Evolutionary conservation across 495 filamentous ascomycete genomes (phyloP), one percentile per base, ranked within the genome.

Genomic region (Penicillium soppii): DNA sequence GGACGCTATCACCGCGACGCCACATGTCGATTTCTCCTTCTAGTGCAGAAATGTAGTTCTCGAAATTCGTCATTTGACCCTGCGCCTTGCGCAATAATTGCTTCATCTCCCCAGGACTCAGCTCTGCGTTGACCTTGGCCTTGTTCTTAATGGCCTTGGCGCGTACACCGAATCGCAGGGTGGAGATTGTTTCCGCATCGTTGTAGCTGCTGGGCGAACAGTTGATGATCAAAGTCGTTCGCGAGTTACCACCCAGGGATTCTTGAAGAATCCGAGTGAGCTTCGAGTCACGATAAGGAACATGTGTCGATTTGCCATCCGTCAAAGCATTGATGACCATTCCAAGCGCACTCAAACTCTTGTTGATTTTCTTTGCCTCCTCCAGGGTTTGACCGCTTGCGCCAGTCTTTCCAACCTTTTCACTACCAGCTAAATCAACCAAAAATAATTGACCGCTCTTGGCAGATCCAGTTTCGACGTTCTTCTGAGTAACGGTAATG

Each of bases 91-190:
- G 90, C 59, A 98, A 80, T 61, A 95, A 77, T 47, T 83, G 78
- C 75, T 97, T 97, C 76, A 98, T 79, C 66, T 98, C 95, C 6
- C 89, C 83, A 9, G 94, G 94, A 63, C 92, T 97, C 55, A 97
- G 81, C 66, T 98, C 94, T 35, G 91, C 92, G 67, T 98, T 98
- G 77, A 98, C 86, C 89, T 97, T 97, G 64, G 94, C 94, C 78
- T 97, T 97, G 75, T 98, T 97, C 86, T 98, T 97, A 72, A 98
- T 98, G 0, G 91, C 86, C 79, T 98, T 98, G 33, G 94, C 94
- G 59, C 94, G 80, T 68, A 96, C 92, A 79, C 94, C 94, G 67
- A 98, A 98, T 23, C 92, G 83, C 38, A 98, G 76, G 7, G 94
- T 98, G 27, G 91, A 90, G 41, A 98, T 70, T 0, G 94, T 98